A percentile compares a stretch with the other conserved stretches of the same genome.
phyloP scores from a whole-genome alignment of 2,329 filamentous ascomycete species.

The Fragosphaeria purpurea region DNA sequence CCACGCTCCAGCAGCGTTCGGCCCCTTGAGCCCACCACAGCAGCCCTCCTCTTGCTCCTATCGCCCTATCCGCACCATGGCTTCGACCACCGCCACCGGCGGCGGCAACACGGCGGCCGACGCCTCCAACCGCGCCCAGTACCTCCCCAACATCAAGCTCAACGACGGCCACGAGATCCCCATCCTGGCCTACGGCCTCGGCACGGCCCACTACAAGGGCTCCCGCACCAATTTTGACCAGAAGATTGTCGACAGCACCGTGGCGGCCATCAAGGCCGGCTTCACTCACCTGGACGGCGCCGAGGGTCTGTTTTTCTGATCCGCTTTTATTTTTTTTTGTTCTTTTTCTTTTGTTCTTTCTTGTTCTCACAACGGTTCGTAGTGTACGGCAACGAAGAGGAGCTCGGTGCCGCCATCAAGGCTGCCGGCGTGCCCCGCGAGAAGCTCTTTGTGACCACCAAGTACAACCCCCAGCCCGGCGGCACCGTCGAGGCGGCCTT shows the following conservation, averaged over 20 bases:
- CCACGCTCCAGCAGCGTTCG: too few relatives aligned
- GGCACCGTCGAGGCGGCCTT: slow-evolving; percentile 40
- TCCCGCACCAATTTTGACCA: slow-evolving; percentile 42
- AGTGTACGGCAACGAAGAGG: slow-evolving; percentile 57
- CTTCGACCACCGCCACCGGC: background rate
- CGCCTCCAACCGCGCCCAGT: slow-evolving; percentile 6
- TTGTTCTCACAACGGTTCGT: slow-evolving; percentile 6
- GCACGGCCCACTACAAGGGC: slow-evolving; percentile 56
- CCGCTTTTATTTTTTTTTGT: background rate
- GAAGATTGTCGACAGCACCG: slow-evolving; percentile 36
- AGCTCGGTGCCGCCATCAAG: slow-evolving; percentile 63
- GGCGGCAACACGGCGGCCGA: background rate
- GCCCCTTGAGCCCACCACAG: too few relatives aligned
- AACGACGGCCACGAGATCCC: slow-evolving; percentile 67
- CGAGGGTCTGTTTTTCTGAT: slow-evolving; percentile 38
- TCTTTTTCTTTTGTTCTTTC: background rate
- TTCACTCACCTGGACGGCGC: slow-evolving; percentile 68
- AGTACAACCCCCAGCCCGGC: slow-evolving; percentile 31
- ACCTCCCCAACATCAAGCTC: slow-evolving; percentile 53
- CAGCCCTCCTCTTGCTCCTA: background rate
- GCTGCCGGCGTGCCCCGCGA: slow-evolving; percentile 53
- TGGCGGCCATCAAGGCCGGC: slow-evolving; percentile 57
- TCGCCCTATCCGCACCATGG: slow-evolving; percentile 1
- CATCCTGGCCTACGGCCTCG: slow-evolving; percentile 63
- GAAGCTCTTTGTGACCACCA: slow-evolving; percentile 59